A percentile compares a stretch with the other conserved stretches of the same genome.
Evolutionary conservation across 2,329 filamentous ascomycete species (phyloP).

Genomic region (Paecilomyces fulvus): DNA sequence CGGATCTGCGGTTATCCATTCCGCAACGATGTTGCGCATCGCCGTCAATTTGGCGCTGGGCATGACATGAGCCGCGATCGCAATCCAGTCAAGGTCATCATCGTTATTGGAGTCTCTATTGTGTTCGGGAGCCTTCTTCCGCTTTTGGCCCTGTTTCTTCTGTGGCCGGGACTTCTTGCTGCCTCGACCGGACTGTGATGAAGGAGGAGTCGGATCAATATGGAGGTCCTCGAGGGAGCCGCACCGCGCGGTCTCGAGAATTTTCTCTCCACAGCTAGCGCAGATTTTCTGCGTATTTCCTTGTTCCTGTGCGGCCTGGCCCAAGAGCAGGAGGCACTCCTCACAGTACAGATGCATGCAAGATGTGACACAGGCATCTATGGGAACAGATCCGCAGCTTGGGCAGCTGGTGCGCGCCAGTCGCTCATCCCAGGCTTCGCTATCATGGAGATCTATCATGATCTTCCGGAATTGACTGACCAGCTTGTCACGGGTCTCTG

Average conservation of each 20-base stretch:
- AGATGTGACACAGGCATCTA: slow-evolving; percentile 36
- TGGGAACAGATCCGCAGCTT: slow-evolving; percentile 34
- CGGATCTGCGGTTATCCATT: slow-evolving; percentile 36
- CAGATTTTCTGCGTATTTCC: slow-evolving; percentile 18
- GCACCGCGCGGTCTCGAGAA: slow-evolving; percentile 4
- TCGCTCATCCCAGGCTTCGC: slow-evolving; percentile 28
- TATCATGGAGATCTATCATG: slow-evolving; percentile 25
- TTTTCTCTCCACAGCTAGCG: slow-evolving; percentile 6
- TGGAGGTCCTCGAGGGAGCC: neutral
- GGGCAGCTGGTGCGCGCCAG: slow-evolving; percentile 30
- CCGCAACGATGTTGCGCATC: slow-evolving; percentile 25
- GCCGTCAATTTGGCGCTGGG: slow-evolving; percentile 34
- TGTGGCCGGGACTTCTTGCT: slow-evolving; percentile 4
- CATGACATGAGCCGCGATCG: slow-evolving; percentile 14
- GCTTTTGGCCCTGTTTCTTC: neutral
- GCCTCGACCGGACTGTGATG: neutral
- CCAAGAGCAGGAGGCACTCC: slow-evolving; percentile 32
- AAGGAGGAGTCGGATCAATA: neutral
- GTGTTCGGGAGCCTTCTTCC: slow-evolving; percentile 1
- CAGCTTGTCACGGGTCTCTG: slow-evolving; percentile 5
- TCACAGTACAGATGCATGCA: slow-evolving; percentile 52
- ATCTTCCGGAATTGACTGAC: slow-evolving; percentile 33
- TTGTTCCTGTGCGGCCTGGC: slow-evolving; percentile 10
- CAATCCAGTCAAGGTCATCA: slow-evolving; percentile 20
- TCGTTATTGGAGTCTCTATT: slow-evolving; percentile 14